Base-by-base conservation (phyloP, 2,329 filamentous ascomycete genomes). In the Beauveria rudraprayagi region DNA sequence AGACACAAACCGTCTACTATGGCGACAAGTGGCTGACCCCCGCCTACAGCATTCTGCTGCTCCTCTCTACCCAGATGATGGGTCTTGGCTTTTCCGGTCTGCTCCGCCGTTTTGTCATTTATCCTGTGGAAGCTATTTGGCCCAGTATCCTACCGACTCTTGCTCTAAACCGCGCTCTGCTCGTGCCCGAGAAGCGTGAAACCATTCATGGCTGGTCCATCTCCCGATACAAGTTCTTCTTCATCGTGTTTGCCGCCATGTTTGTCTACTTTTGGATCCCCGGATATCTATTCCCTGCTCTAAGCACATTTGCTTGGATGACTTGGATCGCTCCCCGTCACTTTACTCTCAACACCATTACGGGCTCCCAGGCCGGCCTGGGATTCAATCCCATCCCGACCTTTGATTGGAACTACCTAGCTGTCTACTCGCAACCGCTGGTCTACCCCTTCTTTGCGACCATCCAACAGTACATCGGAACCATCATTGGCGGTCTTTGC, bases 251-350 rank as follows among this genome's bases (percentile, higher is more conserved):
- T 11, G 22, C 66, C 41, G 66, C 64, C 37, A 77, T 77, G 71
- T 75, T 77, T 54, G 43, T 78, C 24, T 79, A 75, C 67, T 79
- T 76, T 66, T 79, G 76, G 75, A 67, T 80, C 17, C 77, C 77
- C 0, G 72, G 72, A 11, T 77, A 73, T 52, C 67, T 79, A 1
- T 79, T 78, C 65, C 71, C 69, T 1, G 75, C 74, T 1, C 67
- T 78, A 6, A 70, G 70, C 16, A 71, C 72, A 1, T 78, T 79
- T 68, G 76, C 76, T 67, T 79, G 76, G 76, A 78, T 79, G 69
- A 74, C 74, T 0, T 79, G 76, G 77, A 78, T 78, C 22, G 69
- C 75, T 1, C 77, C 77, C 0, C 61, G 73, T n/a, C 78, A 77
- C 55, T 59, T 76, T 37, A 74, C 70, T 5, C 67, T 78, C 6